phyloP scores from a whole-genome alignment of 805 yeast genomes.

The Candida sphagnicola region DNA sequence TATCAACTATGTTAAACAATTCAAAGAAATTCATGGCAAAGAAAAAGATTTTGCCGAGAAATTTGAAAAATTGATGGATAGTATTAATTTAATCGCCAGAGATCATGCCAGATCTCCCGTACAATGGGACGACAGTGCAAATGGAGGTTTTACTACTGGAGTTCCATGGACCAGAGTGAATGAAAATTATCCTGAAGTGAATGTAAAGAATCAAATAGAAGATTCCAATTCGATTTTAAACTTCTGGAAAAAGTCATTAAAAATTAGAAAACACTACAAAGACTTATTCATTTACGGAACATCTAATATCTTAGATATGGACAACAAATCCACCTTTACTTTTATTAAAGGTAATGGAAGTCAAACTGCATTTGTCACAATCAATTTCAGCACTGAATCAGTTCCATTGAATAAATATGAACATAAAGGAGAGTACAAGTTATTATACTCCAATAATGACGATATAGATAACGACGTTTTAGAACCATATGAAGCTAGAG shows the following conservation, averaged over 20 bases:
- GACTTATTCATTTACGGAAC: conserved; percentile 45
- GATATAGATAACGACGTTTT: conserved; percentile 19
- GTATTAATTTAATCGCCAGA: conserved; percentile 38
- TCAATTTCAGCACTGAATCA: conserved; percentile 38
- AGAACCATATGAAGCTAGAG: conserved; percentile 44
- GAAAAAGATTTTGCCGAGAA: conserved; percentile 21
- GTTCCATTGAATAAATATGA: conserved; percentile 23
- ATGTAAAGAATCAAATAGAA: conserved; percentile 43
- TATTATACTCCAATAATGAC: conserved; percentile 20
- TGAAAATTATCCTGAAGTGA: conserved; percentile 46
- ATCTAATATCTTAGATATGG: conserved; percentile 41
- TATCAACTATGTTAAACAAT: conserved; percentile 36
- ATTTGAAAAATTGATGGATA: conserved; percentile 25
- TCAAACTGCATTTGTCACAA: conserved; percentile 32
- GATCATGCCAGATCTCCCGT: conserved; percentile 56
- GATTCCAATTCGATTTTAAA: conserved; percentile 44
- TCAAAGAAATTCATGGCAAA: conserved; percentile 20
- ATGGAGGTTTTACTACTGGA: conserved; percentile 47
- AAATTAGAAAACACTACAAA: conserved; percentile 40
- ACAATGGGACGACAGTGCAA: conserved; percentile 45
- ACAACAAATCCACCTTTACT: conserved; percentile 38
- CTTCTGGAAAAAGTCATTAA: conserved; percentile 44
- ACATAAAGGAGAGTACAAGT: conserved; percentile 20
- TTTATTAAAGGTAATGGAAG: conserved; percentile 32
- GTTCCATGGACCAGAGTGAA: conserved; percentile 54